A percentile compares a stretch with the other conserved stretches of the same genome.
Conservation (phyloP, 78 protist genomes). For the Tieghemostelium lacteum region DNA sequence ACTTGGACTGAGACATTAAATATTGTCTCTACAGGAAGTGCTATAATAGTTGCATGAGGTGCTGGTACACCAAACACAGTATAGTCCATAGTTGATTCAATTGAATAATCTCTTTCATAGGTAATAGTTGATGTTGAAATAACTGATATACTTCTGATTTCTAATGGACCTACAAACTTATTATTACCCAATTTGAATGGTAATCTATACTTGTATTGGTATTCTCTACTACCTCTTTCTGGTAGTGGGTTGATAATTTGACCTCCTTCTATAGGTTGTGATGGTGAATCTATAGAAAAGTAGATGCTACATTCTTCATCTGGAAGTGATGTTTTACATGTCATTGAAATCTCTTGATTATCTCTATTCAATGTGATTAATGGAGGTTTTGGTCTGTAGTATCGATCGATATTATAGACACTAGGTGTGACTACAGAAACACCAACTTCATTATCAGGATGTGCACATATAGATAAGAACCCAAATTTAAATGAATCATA, state of each 20-base stretch:
- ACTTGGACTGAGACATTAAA: background rate
- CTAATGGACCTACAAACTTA: background rate
- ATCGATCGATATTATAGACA: background rate
- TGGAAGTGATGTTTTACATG: background rate
- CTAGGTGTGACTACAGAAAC: background rate
- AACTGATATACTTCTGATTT: background rate
- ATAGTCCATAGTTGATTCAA: no score
- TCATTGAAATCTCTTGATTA: background rate
- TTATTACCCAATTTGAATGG: background rate
- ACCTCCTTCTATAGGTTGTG: background rate
- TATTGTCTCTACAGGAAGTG: background rate
- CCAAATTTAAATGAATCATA: background rate
- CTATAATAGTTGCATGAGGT: background rate
- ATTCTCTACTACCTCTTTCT: no score
- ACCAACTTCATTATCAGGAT: background rate
- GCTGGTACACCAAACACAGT: no score
- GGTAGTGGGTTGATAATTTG: no score
- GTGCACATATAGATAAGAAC: background rate
- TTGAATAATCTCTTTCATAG: no score
- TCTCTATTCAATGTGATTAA: background rate
- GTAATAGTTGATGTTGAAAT: no score
- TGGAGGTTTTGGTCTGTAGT: constrained; percentile 6
- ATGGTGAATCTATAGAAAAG: background rate
- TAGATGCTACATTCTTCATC: background rate
- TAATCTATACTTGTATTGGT: background rate